Conservation (phyloP, 495 filamentous ascomycete genomes). For the Penicillium waksmanii region DNA sequence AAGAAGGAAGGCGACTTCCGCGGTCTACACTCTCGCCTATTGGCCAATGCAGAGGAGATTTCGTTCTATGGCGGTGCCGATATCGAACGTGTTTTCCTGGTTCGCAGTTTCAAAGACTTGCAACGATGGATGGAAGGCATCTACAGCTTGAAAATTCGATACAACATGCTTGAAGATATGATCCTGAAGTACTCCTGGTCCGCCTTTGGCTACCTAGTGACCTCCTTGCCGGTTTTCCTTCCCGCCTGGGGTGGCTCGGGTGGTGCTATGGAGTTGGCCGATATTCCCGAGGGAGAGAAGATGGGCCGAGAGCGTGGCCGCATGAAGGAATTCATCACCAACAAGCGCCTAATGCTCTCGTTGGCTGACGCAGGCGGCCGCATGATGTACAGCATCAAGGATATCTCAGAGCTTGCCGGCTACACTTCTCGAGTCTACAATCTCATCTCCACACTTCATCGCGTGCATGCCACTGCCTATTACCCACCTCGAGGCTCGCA, state of each 20-base stretch:
- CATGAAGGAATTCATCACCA: conserved; percentile 99
- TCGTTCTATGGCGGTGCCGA: conserved; percentile 96
- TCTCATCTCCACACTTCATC: conserved; percentile 89
- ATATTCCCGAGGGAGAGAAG: conserved; percentile 31
- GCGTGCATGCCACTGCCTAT: conserved; percentile 90
- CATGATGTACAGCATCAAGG: conserved; percentile 99
- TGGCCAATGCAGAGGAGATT: conserved; percentile 98
- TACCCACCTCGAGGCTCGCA: conserved; percentile 65
- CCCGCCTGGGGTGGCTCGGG: conserved; percentile 91
- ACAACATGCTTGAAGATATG: conserved; percentile 99
- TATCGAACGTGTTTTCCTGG: conserved; percentile 87
- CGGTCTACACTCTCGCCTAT: conserved; percentile 82
- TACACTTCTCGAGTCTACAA: conserved; percentile 97
- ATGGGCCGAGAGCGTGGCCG: conserved; percentile 73
- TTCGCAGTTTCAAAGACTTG: conserved; percentile 86
- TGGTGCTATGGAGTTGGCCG: conserved; percentile 65
- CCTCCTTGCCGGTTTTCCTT: conserved; percentile 91
- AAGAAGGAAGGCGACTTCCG: conserved; percentile 93
- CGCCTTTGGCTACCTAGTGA: conserved; percentile 92
- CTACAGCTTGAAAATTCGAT: conserved; percentile 93
- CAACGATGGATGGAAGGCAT: conserved; percentile 96
- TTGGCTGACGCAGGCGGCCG: conserved; percentile 94
- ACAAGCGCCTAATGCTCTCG: conserved; percentile 97
- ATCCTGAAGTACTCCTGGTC: conserved; percentile 99
- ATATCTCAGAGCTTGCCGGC: conserved; percentile 89